Conservation (phyloP, 2,329 filamentous ascomycete genomes). For the Purpureocillium takamizusanense region DNA sequence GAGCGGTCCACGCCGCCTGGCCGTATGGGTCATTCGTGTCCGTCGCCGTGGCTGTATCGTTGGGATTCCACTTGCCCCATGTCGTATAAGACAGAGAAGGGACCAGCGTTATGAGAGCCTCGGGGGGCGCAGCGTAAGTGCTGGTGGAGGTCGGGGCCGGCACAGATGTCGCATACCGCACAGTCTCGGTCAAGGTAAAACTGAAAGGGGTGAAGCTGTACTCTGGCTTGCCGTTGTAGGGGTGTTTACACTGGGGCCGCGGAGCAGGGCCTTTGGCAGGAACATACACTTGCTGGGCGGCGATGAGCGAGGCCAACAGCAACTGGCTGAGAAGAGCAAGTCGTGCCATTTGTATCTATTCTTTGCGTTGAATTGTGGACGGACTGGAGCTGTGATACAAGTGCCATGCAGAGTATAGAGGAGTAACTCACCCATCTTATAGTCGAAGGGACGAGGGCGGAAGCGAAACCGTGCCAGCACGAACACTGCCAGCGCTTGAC, state of each 20-base stretch:
- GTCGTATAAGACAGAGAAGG: slow-evolving; percentile 20
- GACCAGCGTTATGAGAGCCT: slow-evolving; percentile 14
- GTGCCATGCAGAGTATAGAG: too few relatives aligned
- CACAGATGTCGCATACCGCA: slow-evolving; percentile 21
- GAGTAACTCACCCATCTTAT: too few relatives aligned
- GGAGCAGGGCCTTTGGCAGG: slow-evolving; percentile 15
- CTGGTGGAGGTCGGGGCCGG: slow-evolving; percentile 18
- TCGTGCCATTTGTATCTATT: background rate
- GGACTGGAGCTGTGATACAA: too few relatives aligned
- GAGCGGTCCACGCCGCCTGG: slow-evolving; percentile 19
- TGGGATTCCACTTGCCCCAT: slow-evolving; percentile 25
- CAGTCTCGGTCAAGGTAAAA: slow-evolving; percentile 21
- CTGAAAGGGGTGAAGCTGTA: slow-evolving; percentile 19
- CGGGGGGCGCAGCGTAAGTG: slow-evolving; percentile 18
- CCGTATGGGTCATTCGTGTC: slow-evolving; percentile 21
- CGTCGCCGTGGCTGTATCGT: slow-evolving; percentile 14
- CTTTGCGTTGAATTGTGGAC: too few relatives aligned
- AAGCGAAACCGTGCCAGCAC: too few relatives aligned
- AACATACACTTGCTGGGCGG: slow-evolving; percentile 17
- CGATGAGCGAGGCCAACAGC: slow-evolving; percentile 3
- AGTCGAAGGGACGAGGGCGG: too few relatives aligned
- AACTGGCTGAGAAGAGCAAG: background rate
- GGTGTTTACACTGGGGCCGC: slow-evolving; percentile 15
- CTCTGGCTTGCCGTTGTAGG: slow-evolving; percentile 11
- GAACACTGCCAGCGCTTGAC: too few relatives aligned